Base-by-base conservation (phyloP, 441 rosid genomes). In the Pelargonium cotyledonis region DNA sequence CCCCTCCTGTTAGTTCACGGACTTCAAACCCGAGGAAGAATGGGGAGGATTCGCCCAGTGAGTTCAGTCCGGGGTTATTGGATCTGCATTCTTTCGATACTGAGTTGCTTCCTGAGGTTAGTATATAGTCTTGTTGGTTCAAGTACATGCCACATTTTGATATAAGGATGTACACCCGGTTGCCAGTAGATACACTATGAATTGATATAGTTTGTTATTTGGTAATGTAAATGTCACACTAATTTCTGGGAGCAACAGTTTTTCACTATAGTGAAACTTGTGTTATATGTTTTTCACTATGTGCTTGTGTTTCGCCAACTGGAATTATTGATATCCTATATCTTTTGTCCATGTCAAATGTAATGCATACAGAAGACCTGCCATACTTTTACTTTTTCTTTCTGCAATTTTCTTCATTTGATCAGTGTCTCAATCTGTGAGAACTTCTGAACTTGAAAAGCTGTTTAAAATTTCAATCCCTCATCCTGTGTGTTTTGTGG, bases 11-110 rank as follows among this genome's bases (percentile, higher is more conserved):
- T 65, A 80, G 84, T 82, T 81, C 96, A 2, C 78, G 86, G 72
- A 78, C 78, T 0, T 82, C 85, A 1, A 83, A 70, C 78, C 95
- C 82, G 79, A 80, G 87, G 72, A 91, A 83, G 84, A 87, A 83
- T 65, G 83, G 81, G 3, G 97, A 87, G 68, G 92, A 87, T n/a
- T 87, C 88, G 14, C 83, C 85, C 0, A 82, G 62, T 71, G 97
- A 89, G 77, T 85, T 90, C 76, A 95, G 99, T 79, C 97, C 99
- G 5, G 97, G 99, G 1, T 96, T 95, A n/a, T 79, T 95, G 67
- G 99, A 95, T 90, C 92, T 95, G 63, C 97, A 95, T 80, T 90
- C 97, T 68, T 88, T 90, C 74, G 97, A 95, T 79, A 95, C 97
- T 0, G 99, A 95, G 79, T 86, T 95, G 77, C 88, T 95, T 73